Evolutionary conservation across 2,329 filamentous ascomycete genomes (phyloP), one percentile per base, ranked within the genome.

Genomic region (Aspergillus sp.): DNA sequence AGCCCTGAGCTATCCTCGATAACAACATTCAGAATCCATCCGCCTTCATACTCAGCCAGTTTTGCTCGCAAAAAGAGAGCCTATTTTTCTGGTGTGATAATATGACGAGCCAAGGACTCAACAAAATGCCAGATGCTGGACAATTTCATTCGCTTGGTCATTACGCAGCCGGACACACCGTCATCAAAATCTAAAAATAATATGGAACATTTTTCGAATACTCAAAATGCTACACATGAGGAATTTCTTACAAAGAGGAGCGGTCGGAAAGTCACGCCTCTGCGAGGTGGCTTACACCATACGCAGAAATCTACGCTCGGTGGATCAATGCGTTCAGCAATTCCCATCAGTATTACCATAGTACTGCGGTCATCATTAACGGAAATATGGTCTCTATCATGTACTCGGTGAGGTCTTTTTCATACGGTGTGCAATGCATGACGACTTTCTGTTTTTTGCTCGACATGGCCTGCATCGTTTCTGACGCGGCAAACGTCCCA

Each of bases 341-440:
- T 12, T 21, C n/a, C 21, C 8, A 24, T 39, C 15, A 39, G 8
- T n/a, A 21, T 8, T n/a, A 39, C 9, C n/a, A 14, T n/a, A n/a
- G n/a, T 21, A 23, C 8, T 23, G 12, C 31, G n/a, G 19, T 11
- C 17, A 24, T 17, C 47, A 5, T 21, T 15, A 8, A 14, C 9
- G 35, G 12, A 21, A 35, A 35, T 19, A 14, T 9, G 15, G 45
- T 35, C 6, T 24, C 14, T 52, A n/a, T 19, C 15, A 11, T 8
- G 14, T 23, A 19, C 23, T 19, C 23, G 6, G 11, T n/a, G 6
- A 12, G 21, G n/a, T 21, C 35, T 7, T 14, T 31, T 17, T 12
- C 23, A 19, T 37, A 12, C 50, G 17, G 50, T 52, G 27, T 53
- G 31, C n/a, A 41, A 53, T 47, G 58, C 49, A 48, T 37, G 27